A percentile compares a stretch with the other conserved stretches of the same genome.
phyloP scores from a whole-genome alignment of 768 basidiomycete species.

The Naganishia kalamii region DNA sequence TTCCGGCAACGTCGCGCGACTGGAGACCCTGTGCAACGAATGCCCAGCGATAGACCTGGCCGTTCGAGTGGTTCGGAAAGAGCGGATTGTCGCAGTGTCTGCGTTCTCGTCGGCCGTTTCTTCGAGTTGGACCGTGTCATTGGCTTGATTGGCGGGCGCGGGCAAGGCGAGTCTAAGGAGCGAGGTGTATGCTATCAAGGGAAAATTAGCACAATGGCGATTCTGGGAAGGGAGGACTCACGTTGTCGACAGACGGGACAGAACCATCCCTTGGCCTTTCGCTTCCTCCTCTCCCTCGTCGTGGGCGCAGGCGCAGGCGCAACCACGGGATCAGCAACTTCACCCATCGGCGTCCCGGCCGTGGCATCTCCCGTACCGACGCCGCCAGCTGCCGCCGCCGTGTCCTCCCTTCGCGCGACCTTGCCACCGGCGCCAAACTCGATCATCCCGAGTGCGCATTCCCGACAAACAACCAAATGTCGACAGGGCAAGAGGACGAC shows the following conservation, averaged over 20 bases:
- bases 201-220: background rate
- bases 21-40: conserved; percentile 23
- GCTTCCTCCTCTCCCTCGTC: conserved; percentile 60
- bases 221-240: no score
- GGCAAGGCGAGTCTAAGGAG: conserved; percentile 66
- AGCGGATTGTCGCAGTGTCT: background rate
- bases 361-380: conserved; percentile 35
- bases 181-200: conserved; percentile 69
- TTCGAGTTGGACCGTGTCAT: conserved; percentile 2
- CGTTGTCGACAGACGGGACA: conserved; percentile 94
- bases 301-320: conserved; percentile 28
- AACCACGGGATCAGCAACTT: conserved; percentile 41
- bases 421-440: conserved; percentile 91
- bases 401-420: conserved; percentile 54
- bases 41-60: conserved; percentile 25
- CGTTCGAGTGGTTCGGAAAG: conserved; percentile 15
- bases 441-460: conserved; percentile 94
- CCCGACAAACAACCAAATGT: conserved; percentile 89
- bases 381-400: conserved; percentile 46
- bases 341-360: conserved; percentile 28
- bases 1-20: conserved; percentile 44
- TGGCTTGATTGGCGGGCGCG: conserved; percentile 16
- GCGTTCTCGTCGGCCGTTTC: background rate
- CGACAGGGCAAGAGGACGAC: conserved; percentile 89
- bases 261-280: conserved; percentile 95